Conservation (phyloP, 768 basidiomycete species). For the Porphyrellus cyaneotinctus region DNA sequence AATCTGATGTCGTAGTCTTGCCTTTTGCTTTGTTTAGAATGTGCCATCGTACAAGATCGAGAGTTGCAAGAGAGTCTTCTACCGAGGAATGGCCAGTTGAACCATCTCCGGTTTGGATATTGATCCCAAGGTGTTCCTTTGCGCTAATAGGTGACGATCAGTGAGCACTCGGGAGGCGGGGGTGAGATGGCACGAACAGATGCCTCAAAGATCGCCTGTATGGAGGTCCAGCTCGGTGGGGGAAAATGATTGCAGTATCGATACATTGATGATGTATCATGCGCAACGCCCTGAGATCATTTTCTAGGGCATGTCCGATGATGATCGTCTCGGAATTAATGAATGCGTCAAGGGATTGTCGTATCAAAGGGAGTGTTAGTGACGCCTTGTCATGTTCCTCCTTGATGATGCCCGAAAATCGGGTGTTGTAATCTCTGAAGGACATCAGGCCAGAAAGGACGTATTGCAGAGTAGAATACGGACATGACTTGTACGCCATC, state of each 20-base stretch:
- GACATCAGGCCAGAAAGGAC: background rate
- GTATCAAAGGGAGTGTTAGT: conserved; percentile 61
- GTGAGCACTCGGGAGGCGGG: background rate
- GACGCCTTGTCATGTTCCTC: conserved; percentile 58
- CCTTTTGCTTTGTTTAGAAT: conserved; percentile 56
- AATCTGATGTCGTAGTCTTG: conserved; percentile 13
- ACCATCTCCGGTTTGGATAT: conserved; percentile 78
- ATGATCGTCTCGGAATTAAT: conserved; percentile 81
- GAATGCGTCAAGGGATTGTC: conserved; percentile 62
- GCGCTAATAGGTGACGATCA: conserved; percentile 44
- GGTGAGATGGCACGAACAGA: conserved; percentile 47
- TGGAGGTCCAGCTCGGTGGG: conserved; percentile 72
- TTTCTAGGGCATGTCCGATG: conserved; percentile 89
- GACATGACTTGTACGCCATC: conserved; percentile 76
- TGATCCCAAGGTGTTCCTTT: conserved; percentile 73
- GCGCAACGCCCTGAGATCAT: conserved; percentile 87
- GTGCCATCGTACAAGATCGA: conserved; percentile 85
- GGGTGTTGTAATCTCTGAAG: conserved; percentile 83
- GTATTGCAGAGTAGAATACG: conserved; percentile 23
- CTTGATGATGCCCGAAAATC: conserved; percentile 78
- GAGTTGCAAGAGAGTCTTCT: conserved; percentile 84
- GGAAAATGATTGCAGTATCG: conserved; percentile 86
- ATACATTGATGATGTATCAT: conserved; percentile 82
- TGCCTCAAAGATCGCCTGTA: conserved; percentile 79
- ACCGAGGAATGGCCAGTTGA: conserved; percentile 82